A percentile compares a stretch with the other conserved stretches of the same genome.
phyloP scores from a whole-genome alignment of 306 rosid genomes.

The Psophocarpus tetragonolobus region DNA sequence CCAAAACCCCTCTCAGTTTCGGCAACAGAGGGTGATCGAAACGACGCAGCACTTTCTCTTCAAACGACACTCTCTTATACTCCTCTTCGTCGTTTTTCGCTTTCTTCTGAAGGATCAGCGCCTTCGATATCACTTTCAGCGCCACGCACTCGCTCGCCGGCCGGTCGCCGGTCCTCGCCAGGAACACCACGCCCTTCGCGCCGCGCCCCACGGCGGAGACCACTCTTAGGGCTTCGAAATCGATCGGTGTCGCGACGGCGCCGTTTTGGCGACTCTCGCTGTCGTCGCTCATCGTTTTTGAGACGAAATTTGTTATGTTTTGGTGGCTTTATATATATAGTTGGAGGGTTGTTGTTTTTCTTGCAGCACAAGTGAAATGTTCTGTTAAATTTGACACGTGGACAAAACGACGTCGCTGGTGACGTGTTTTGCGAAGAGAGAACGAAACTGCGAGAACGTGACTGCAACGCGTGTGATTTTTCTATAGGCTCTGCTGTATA shows the following conservation, averaged over 20 bases:
- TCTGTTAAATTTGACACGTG: background rate
- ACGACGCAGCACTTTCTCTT: conserved; percentile 63
- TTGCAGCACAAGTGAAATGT: conserved; percentile 29
- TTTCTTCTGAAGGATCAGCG: conserved; percentile 53
- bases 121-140: conserved; percentile 75
- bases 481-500: background rate
- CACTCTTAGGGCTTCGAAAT: conserved; percentile 49
- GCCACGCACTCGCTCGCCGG: conserved; percentile 53
- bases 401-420: background rate
- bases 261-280: background rate
- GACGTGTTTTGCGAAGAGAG: background rate
- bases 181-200: conserved; percentile 90
- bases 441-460: background rate
- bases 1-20: conserved; percentile 60
- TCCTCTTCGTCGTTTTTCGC: conserved; percentile 36
- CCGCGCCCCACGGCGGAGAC: conserved; percentile 85
- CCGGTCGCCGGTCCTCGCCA: conserved; percentile 33
- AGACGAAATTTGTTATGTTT: background rate
- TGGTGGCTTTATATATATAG: background rate
- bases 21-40: conserved; percentile 78
- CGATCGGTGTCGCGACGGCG: conserved; percentile 26
- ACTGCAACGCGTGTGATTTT: conserved; percentile 14
- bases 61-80: conserved; percentile 70
- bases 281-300: conserved; percentile 43
- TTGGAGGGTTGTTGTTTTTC: background rate